phyloP scores from a whole-genome alignment of 2,329 filamentous ascomycete genomes.

The Botryotinia narcissicola region DNA sequence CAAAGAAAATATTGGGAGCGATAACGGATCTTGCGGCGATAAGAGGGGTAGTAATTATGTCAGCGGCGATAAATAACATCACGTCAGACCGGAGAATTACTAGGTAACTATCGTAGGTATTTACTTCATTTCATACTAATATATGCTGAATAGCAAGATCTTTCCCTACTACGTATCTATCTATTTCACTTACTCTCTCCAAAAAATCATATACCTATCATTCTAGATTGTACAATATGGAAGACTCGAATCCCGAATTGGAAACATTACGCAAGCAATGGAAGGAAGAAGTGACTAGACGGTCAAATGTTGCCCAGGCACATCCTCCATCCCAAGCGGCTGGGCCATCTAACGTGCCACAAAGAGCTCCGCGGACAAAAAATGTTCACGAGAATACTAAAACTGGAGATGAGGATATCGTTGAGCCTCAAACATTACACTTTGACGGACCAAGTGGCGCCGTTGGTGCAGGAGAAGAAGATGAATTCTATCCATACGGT shows the following conservation, averaged over 20 bases:
- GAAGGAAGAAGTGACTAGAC: slow-evolving; percentile 62
- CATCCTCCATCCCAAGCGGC: slow-evolving; percentile 14
- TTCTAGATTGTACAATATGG: slow-evolving; percentile 27
- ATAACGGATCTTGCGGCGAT: slow-evolving; percentile 18
- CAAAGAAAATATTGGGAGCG: slow-evolving; percentile 8
- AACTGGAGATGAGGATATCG: slow-evolving; percentile 26
- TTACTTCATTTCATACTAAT: background rate
- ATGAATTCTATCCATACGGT: slow-evolving; percentile 5
- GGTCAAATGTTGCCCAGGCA: slow-evolving; percentile 28
- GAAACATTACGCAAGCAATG: slow-evolving; percentile 84
- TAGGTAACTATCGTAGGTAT: background rate
- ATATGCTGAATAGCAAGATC: background rate
- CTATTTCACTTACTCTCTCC: background rate
- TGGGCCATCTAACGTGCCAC: slow-evolving; percentile 25
- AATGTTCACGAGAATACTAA: background rate
- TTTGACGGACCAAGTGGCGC: slow-evolving; percentile 23
- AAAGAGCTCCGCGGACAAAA: slow-evolving; percentile 24
- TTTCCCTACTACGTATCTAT: background rate
- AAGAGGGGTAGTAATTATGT: slow-evolving; percentile 17
- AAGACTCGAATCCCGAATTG: slow-evolving; percentile 64
- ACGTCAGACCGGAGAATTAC: background rate
- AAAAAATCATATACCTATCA: no score
- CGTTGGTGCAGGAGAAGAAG: slow-evolving; percentile 19
- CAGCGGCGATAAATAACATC: slow-evolving; percentile 21
- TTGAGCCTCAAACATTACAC: slow-evolving; percentile 20